phyloP scores from a whole-genome alignment of 2,329 filamentous ascomycete genomes.

The Penicillium sp. region DNA sequence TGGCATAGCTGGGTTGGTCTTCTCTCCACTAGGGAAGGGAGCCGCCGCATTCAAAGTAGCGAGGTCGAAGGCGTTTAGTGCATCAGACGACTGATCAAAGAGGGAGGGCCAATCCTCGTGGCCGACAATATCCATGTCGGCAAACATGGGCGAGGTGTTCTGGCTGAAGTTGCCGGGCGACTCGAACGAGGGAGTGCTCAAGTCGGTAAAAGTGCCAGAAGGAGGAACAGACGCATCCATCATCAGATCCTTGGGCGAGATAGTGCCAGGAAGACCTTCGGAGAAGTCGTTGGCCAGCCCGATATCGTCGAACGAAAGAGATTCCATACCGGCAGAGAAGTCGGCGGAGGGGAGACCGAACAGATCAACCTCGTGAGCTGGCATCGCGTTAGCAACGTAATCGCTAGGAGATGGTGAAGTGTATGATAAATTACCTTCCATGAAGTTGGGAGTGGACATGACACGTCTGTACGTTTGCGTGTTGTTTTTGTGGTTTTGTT shows the following conservation, averaged over 20 bases:
- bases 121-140: constrained; percentile 47
- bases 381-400: constrained; percentile 12
- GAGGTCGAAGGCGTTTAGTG: constrained; percentile 25
- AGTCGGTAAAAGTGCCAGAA: constrained; percentile 68
- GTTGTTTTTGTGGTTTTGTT: constrained; percentile 26
- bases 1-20: constrained; percentile 15
- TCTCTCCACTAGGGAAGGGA: constrained; percentile 12
- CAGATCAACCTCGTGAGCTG: constrained; percentile 21
- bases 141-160: constrained; percentile 70
- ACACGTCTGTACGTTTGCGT: constrained; percentile 26
- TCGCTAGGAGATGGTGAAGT: not conserved
- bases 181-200: constrained; percentile 74
- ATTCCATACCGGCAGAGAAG: constrained; percentile 13
- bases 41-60: constrained; percentile 22
- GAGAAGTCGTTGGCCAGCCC: constrained; percentile 20
- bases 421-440: constrained; percentile 33
- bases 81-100: constrained; percentile 27
- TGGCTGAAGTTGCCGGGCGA: constrained; percentile 63
- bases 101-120: constrained; percentile 62
- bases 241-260: constrained; percentile 75
- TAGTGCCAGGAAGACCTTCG: constrained; percentile 47
- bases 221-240: constrained; percentile 70
- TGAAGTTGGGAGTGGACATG: constrained; percentile 35
- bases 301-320: constrained; percentile 13
- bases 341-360: constrained; percentile 25